Evolutionary conservation across 257 asterid species (phyloP), one percentile per base, ranked within the genome.

Genomic region (Handroanthus guayacan): DNA sequence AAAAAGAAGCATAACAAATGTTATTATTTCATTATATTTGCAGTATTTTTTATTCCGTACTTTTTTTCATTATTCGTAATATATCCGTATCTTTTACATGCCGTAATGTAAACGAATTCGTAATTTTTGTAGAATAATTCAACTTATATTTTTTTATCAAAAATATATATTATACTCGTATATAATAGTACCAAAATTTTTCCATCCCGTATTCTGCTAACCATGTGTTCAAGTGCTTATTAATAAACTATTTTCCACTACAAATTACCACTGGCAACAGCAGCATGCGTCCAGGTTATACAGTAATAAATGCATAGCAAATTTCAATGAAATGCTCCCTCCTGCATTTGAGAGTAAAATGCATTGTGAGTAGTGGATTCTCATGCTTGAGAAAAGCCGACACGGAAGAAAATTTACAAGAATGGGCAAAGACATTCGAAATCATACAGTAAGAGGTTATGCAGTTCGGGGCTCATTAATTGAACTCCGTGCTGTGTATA

Each of bases 321-420:
- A 38, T 38, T 14, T 38, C 50, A 38, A 14, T 8, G 50, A 62
- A 57, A 62, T 38, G 20, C 48, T 62, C 31, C 48, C 68, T 13
- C 48, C 68, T 36, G 68, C 68, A 62, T 5, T 62, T 12, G 48
- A 38, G 67, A 31, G 56, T 13, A 61, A 58, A 34, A 12, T 61
- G 45, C 34, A 34, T 38, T 38, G 47, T 12, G 3, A 66, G 2
- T 31, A 44, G 34, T 17, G n/a, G 52, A 18, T 66, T 39, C 17
- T 25, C 56, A 31, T 67, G 57, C 72, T 47, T 47, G 8, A 67
- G 45, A 9, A 5, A 18, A 44, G 4, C 18, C 48, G 41, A 18
- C 71, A 44, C 6, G 25, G 18, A 17, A 44, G 4, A 41, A 9
- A 17, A 44, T 17, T 14, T 18, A 5, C 1, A 3, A 5, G 64